Conservation (phyloP, 139 green algal species). For the Volvox africanus region DNA sequence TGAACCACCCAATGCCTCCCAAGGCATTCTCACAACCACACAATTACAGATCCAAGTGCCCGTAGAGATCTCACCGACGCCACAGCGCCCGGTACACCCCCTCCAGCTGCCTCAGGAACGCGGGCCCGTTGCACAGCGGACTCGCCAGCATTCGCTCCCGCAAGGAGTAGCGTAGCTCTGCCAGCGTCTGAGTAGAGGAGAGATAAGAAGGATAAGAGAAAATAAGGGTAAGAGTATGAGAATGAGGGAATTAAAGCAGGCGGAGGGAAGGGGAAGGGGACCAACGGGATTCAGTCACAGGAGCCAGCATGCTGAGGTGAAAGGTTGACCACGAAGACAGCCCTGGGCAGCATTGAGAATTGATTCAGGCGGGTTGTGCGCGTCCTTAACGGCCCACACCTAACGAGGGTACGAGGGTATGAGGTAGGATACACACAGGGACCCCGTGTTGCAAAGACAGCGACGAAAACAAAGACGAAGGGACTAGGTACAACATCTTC, state of each 20-base stretch:
- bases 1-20: background rate
- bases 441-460: too few relatives aligned
- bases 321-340: too few relatives aligned
- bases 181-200: constrained; percentile 55
- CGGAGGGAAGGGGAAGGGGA: background rate
- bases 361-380: too few relatives aligned
- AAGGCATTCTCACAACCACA: background rate
- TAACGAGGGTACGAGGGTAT: too few relatives aligned
- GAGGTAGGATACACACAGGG: too few relatives aligned
- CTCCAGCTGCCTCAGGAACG: constrained; percentile 87
- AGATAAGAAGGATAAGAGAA: too few relatives aligned
- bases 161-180: constrained; percentile 75
- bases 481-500: too few relatives aligned
- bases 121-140: constrained; percentile 82
- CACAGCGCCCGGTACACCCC: constrained; percentile 82
- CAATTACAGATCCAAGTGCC: background rate
- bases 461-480: too few relatives aligned
- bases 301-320: background rate
- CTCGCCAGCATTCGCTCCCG: constrained; percentile 84
- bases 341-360: too few relatives aligned
- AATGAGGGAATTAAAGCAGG: background rate
- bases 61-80: constrained; percentile 22
- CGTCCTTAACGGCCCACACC: too few relatives aligned
- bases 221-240: too few relatives aligned
- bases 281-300: background rate